A percentile compares a stretch with the other conserved stretches of the same genome.
phyloP scores from a whole-genome alignment of 768 basidiomycete genomes.

The Leccinum ochraceum region DNA sequence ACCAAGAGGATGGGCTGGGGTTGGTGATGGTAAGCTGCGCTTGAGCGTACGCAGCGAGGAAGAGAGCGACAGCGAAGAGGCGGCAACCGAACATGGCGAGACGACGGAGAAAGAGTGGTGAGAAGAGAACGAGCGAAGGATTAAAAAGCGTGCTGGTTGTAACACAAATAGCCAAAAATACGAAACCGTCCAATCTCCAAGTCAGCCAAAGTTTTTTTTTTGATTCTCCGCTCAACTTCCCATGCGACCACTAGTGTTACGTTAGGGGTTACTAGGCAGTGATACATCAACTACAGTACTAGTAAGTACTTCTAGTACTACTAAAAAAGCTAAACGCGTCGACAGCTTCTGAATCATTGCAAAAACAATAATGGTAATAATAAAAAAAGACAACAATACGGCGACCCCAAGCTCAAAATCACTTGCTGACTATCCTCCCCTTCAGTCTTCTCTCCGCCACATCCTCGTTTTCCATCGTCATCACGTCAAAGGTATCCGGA shows the following conservation, averaged over 20 bases:
- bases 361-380: slow-evolving; percentile 14
- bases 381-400: neutral
- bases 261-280: neutral
- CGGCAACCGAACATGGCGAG: slow-evolving; percentile 36
- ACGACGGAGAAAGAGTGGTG: slow-evolving; percentile 16
- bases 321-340: slow-evolving; percentile 7
- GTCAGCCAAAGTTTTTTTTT: neutral
- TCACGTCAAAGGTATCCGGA: slow-evolving; percentile 34
- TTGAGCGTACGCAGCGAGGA: slow-evolving; percentile 35
- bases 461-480: slow-evolving; percentile 25
- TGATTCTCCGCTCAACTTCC: slow-evolving; percentile 27
- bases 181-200: neutral
- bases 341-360: slow-evolving; percentile 3
- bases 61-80: slow-evolving; percentile 39
- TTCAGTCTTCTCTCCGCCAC: slow-evolving; percentile 27
- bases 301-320: neutral
- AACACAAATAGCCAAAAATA: slow-evolving; percentile 15
- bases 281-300: neutral
- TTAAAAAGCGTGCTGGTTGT: slow-evolving; percentile 7
- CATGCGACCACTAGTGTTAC: no score
- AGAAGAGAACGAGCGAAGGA: slow-evolving; percentile 28
- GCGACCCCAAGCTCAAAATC: neutral
- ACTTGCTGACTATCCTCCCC: slow-evolving; percentile 19
- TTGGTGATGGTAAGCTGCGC: slow-evolving; percentile 46
- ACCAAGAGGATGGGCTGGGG: slow-evolving; percentile 53